Base-by-base conservation (phyloP, 108 stramenopile genomes). In the Chaetoceros tenuissimus region DNA sequence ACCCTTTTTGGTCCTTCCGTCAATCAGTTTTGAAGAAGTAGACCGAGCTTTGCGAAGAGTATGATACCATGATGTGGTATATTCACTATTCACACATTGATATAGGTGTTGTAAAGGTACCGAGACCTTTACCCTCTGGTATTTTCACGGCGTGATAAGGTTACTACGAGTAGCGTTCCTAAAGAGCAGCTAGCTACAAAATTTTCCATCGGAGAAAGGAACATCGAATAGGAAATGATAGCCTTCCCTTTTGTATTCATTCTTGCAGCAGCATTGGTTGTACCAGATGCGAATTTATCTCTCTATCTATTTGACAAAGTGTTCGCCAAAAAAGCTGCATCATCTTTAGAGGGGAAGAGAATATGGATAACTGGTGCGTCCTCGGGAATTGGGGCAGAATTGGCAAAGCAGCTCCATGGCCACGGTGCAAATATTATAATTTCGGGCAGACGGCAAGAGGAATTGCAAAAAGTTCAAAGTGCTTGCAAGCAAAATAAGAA, bases 291-390 rank as follows among this genome's bases (percentile, higher is more conserved):
- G n/a, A 70, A 65, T 44, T 57, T 57, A 5, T 52, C 57, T n/a
- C 56, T 70, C 3, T 70, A 44, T 24, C 8, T 70, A 1, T 70
- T 65, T 53, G 68, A 69, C 34, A 40, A 40, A 40, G 8, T 40
- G 13, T 40, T 40, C 13, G 49, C 49, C 24, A 40, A 40, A 13
- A 26, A 26, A 26, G 16, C 5, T 5, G n/a, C n/a, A n/a, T n/a
- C n/a, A n/a, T n/a, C n/a, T n/a, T 40, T 59, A 0, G 40, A 60
- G 24, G 54, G 63, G 46, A 82, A 82, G 52, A 66, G 61, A 1
- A 61, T 83, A 3, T 82, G 80, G 85, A 77, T 87, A 22, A 75
- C 78, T 24, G 85, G 85, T 16, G 81, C 78, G 16, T 81, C 79
- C 30, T 70, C 68, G 50, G 85, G 85, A 16, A 83, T 87, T 27